Percentiles rank a stretch among this genome's conserved stretches.
phyloP scores from a whole-genome alignment of 192 early-diverging fungal species.

The Geranomyces variabilis region DNA sequence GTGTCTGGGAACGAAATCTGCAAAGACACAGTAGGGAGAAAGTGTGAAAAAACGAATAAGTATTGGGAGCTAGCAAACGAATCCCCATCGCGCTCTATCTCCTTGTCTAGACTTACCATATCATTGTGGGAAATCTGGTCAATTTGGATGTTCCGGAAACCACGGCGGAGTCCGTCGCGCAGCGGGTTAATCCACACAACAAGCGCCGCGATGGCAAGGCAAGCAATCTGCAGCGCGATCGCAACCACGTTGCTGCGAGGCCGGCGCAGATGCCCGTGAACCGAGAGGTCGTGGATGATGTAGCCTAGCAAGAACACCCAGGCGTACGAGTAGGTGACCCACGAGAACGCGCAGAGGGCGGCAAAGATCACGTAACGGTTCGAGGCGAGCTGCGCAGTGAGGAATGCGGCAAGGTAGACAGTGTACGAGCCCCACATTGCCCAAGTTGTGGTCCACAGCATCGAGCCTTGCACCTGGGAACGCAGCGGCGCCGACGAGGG shows the following conservation, averaged over 20 bases:
- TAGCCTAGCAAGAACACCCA: slow-evolving; percentile 24
- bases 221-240: slow-evolving; percentile 9
- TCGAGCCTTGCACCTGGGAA: not conserved
- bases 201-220: not conserved
- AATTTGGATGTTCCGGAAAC: not conserved
- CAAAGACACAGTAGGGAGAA: not conserved
- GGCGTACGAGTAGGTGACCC: slow-evolving; percentile 5
- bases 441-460: slow-evolving; percentile 21
- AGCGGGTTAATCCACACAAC: slow-evolving; percentile 4
- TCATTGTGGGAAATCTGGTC: slow-evolving; percentile 3
- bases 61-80: not conserved
- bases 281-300: slow-evolving; percentile 13
- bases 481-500: not conserved
- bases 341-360: slow-evolving; percentile 9
- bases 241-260: slow-evolving; percentile 1
- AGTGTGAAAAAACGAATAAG: not conserved
- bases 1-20: slow-evolving; percentile 4
- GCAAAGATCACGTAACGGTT: slow-evolving; percentile 21
- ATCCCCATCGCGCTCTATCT: not conserved
- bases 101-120: not conserved
- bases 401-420: slow-evolving; percentile 18
- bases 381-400: slow-evolving; percentile 18
- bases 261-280: slow-evolving; percentile 8
- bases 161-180: not conserved
- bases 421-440: slow-evolving; percentile 15